Evolutionary conservation across 164 flowering plant species (phyloP), one percentile per base, ranked within the genome.

Genomic region (Piper longum): DNA sequence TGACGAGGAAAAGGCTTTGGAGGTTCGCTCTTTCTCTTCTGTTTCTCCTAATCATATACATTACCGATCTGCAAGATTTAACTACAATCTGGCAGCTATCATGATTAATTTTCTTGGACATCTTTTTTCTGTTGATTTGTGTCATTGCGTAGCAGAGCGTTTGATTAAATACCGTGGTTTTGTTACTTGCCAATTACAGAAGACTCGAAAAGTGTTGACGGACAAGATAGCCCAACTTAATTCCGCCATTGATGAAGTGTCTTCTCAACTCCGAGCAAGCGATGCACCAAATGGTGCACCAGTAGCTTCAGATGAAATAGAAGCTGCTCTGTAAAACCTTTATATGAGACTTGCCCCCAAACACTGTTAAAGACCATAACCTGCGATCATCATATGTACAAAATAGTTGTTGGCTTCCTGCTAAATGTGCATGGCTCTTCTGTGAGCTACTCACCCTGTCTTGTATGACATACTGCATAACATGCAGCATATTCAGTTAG

Each of bases 1-100:
- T 74, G 91, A 95, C 71, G 97, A 95, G 76, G 99, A 95, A 43
- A 91, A 87, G 68, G 91, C 93, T 71, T 72, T 88, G 79, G 97
- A 95, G 93, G 99, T 87, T 63, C 69, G 75, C n/a, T 36, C 12
- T 64, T 75, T n/a, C 43, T 68, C 70, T 69, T 17, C 36, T 26
- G 36, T 26, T 26, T 26, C 36, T 26, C 36, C 36, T 44, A 44
- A 44, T 44, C 11, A 44, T 8, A 16, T 55, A 55, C 16, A 55
- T 16, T 55, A 11, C 16, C 11, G 55, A 52, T 52, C 55, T 52
- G 36, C 36, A 26, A 26, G 36, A 26, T 26, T 26, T 26, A 26
- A 26, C 36, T 26, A 26, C 36, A 26, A 26, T 26, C 36, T 26
- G 36, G 36, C 36, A 26, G 1, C 36, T 26, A 26, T 26, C 36